Percentiles rank a stretch among this genome's conserved stretches.
These are phyloP conservation scores for Cymbomonas tetramitiformis DNA, from an alignment of 139 green algal species.

Conservation along the genomic window DNA sequence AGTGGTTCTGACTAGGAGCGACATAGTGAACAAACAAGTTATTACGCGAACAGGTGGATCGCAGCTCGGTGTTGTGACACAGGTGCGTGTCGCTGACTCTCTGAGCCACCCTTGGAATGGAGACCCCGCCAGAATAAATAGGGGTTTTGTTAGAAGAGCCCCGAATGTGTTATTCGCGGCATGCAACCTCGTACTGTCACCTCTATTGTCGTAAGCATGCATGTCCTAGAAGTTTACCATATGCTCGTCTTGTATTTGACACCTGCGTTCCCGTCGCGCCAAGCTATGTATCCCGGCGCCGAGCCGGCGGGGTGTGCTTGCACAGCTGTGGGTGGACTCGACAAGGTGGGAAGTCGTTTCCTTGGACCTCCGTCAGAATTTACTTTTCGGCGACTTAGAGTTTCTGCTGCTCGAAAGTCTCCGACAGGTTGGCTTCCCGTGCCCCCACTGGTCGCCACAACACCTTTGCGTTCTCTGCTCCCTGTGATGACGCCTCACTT, in stretches of 20 bases:
- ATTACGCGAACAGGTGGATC: conserved; percentile 21
- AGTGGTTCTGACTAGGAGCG: conserved; percentile 15
- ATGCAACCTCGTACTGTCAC: too few species aligned
- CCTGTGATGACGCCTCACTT: too few species aligned
- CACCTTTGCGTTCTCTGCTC: too few species aligned
- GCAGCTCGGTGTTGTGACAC: conserved; percentile 5
- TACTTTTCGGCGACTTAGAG: conserved; percentile 19
- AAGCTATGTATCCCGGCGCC: background rate
- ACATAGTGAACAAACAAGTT: conserved; percentile 18
- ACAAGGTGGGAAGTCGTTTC: conserved; percentile 21
- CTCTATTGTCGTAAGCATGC: too few species aligned
- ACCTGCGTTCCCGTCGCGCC: background rate
- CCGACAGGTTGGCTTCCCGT: conserved; percentile 2
- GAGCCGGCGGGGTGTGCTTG: too few species aligned
- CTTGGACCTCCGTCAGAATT: conserved; percentile 14
- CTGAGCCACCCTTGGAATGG: background rate
- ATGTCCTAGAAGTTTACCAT: too few species aligned
- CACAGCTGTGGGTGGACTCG: conserved; percentile 22
- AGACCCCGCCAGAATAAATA: too few species aligned
- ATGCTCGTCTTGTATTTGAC: too few species aligned
- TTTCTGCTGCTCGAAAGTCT: conserved; percentile 20
- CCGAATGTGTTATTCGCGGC: too few species aligned
- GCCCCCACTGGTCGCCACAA: too few species aligned
- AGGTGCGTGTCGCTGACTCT: conserved; percentile 19
- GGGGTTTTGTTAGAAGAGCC: too few species aligned